A percentile compares a stretch with the other conserved stretches of the same genome.
Conservation (phyloP, 768 basidiomycete species). For the Rhodotorula kratochvilovae region DNA sequence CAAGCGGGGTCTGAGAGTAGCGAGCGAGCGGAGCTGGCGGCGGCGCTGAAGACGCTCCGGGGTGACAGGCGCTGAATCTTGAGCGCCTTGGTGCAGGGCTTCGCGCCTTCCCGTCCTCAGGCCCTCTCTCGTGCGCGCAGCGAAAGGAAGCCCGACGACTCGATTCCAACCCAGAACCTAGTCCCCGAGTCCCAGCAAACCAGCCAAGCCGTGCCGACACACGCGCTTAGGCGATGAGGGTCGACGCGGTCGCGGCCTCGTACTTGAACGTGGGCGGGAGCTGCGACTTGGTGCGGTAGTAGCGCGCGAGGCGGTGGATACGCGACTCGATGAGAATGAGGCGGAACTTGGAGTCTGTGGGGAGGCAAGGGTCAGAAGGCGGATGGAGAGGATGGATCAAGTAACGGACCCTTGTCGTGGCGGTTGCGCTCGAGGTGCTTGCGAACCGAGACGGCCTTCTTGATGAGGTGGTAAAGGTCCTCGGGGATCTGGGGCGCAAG, state of each 20-base stretch:
- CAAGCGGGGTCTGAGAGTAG: too few species aligned
- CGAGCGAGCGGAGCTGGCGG: slow-evolving; percentile 82
- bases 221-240: slow-evolving; percentile 39
- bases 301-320: slow-evolving; percentile 94
- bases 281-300: slow-evolving; percentile 93
- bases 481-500: slow-evolving; percentile 75
- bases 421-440: slow-evolving; percentile 98
- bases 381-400: too few species aligned
- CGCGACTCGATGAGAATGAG: slow-evolving; percentile 98
- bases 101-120: too few species aligned
- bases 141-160: too few species aligned
- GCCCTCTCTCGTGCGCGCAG: too few species aligned
- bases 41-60: slow-evolving; percentile 93
- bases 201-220: neutral
- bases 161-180: too few species aligned
- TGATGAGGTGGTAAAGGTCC: slow-evolving; percentile 84
- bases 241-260: slow-evolving; percentile 90
- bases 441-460: slow-evolving; percentile 98
- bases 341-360: slow-evolving; percentile 73
- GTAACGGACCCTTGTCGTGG: slow-evolving; percentile 73
- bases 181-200: too few species aligned
- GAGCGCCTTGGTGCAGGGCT: too few species aligned
- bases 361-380: neutral
- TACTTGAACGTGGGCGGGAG: slow-evolving; percentile 80
- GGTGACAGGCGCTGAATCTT: slow-evolving; percentile 57